These are phyloP conservation scores for Oidiodendron maius DNA, from an alignment of 495 filamentous ascomycete genomes.

Conservation along the genomic window DNA sequence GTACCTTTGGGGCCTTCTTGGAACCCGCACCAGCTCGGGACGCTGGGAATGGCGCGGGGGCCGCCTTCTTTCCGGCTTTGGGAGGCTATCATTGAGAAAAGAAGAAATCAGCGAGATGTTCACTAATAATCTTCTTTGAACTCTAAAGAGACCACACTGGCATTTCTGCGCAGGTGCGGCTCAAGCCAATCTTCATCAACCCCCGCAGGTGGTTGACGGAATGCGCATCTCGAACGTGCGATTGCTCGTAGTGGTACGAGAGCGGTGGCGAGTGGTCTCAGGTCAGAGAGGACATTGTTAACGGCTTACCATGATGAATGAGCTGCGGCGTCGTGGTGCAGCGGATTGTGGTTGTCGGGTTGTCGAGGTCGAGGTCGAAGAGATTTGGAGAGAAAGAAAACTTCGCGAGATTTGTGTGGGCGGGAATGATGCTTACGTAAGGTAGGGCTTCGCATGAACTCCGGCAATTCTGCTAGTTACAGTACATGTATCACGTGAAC, in stretches of 20 bases:
- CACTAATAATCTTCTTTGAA: constrained; percentile 80
- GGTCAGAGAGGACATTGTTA: constrained; percentile 16
- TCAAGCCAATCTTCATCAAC: constrained; percentile 82
- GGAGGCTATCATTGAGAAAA: constrained; percentile 99
- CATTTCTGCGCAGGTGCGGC: constrained; percentile 58
- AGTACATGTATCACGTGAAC: background rate
- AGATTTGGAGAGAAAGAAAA: too few species aligned
- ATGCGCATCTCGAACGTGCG: constrained; percentile 38
- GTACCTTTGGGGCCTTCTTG: constrained; percentile 95
- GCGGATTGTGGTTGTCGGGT: constrained; percentile 18
- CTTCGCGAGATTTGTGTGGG: too few species aligned
- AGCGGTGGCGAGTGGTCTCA: constrained; percentile 22
- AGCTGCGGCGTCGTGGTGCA: constrained; percentile 22
- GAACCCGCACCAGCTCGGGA: constrained; percentile 70
- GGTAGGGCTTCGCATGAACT: background rate
- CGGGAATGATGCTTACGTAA: too few species aligned
- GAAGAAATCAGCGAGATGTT: constrained; percentile 86
- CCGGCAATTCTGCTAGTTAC: too few species aligned
- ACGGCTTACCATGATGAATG: constrained; percentile 28
- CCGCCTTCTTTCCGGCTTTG: constrained; percentile 92
- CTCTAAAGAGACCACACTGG: constrained; percentile 78
- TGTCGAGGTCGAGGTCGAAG: too few species aligned
- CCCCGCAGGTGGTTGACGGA: constrained; percentile 45
- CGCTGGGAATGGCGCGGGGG: constrained; percentile 93
- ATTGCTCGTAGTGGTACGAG: constrained; percentile 27